Percentiles rank a stretch among this genome's conserved stretches.
These are phyloP conservation scores for Ophiostoma sp. DNA, from an alignment of 2,329 filamentous ascomycete genomes.

Conservation along the genomic window DNA sequence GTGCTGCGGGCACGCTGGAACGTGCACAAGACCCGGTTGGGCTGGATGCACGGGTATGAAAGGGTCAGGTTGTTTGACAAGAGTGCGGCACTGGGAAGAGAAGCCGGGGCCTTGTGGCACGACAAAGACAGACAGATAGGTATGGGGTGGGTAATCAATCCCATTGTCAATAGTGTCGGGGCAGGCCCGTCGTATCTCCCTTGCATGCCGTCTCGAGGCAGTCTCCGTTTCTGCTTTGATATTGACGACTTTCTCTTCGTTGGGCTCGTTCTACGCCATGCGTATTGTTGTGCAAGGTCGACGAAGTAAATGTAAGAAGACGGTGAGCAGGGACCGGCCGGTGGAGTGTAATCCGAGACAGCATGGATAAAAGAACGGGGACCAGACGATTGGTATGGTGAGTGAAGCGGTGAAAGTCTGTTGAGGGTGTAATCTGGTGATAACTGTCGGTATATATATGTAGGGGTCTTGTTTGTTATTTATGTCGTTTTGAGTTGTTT, in stretches of 20 bases:
- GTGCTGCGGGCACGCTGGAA: too few relatives aligned
- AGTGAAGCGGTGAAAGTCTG: background rate
- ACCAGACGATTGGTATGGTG: background rate
- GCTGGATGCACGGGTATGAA: too few relatives aligned
- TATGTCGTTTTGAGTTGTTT: too few relatives aligned
- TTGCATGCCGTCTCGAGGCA: background rate
- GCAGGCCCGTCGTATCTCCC: background rate
- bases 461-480: too few relatives aligned
- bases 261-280: too few relatives aligned
- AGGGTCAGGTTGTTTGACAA: too few relatives aligned
- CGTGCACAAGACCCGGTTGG: too few relatives aligned
- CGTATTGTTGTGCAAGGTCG: too few relatives aligned
- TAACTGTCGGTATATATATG: background rate
- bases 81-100: too few relatives aligned
- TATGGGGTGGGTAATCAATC: background rate
- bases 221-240: background rate
- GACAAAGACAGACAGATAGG: background rate
- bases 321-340: background rate
- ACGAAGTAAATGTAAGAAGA: background rate
- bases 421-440: background rate
- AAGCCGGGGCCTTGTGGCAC: too few relatives aligned
- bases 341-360: slow-evolving; percentile 5
- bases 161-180: background rate
- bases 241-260: background rate
- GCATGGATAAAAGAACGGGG: background rate